Conservation (phyloP, 352 stramenopile genomes). For the Pythium myriotylum region DNA sequence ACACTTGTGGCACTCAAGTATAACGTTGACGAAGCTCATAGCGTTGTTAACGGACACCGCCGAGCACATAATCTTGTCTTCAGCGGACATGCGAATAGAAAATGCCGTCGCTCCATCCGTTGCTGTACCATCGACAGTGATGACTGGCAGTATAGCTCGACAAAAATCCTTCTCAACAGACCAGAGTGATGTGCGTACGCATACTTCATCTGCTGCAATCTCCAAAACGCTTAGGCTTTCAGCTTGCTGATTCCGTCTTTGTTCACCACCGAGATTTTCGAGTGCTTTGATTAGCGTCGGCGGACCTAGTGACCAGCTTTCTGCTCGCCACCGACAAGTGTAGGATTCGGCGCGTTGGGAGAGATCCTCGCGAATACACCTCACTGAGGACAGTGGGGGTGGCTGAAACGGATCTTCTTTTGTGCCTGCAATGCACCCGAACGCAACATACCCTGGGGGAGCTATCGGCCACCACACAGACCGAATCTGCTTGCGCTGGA, state of each 20-base stretch:
- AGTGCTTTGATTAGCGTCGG: conserved; percentile 30
- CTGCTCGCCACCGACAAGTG: conserved; percentile 63
- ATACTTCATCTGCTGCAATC: conserved; percentile 44
- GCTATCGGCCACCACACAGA: conserved; percentile 86
- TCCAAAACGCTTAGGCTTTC: conserved; percentile 28
- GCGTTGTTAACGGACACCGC: conserved; percentile 63
- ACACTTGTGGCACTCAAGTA: conserved; percentile 52
- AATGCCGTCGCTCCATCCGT: conserved; percentile 33
- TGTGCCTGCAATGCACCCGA: conserved; percentile 77
- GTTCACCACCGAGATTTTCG: conserved; percentile 21
- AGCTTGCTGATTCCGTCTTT: conserved; percentile 24
- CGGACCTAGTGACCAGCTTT: conserved; percentile 37
- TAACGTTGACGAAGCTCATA: conserved; percentile 62
- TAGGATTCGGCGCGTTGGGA: conserved; percentile 65
- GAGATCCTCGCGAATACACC: conserved; percentile 81
- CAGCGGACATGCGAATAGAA: conserved; percentile 62
- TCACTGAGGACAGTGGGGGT: conserved; percentile 46
- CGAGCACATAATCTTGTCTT: conserved; percentile 77
- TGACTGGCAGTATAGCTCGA: conserved; percentile 58
- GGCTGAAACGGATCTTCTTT: conserved; percentile 83
- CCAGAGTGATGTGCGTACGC: conserved; percentile 75
- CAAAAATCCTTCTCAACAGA: conserved; percentile 66
- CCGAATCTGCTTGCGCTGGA: conserved; percentile 82
- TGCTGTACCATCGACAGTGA: conserved; percentile 48
- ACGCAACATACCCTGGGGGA: conserved; percentile 69